These are phyloP conservation scores for Kazachstania sp. DNA, from an alignment of 1,139 yeast genomes.

Conservation along the genomic window DNA sequence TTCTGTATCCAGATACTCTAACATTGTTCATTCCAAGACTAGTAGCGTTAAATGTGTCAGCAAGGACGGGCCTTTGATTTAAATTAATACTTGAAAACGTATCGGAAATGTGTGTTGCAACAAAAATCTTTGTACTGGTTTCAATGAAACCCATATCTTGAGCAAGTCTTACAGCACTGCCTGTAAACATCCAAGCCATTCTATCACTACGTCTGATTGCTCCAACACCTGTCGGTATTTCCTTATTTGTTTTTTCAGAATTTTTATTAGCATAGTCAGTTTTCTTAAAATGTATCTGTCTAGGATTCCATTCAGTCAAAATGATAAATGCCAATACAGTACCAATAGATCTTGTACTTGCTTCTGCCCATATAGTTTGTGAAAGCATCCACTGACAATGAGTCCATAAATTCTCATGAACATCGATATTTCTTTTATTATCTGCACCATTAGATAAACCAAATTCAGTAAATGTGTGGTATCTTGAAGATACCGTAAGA, in stretches of 20 bases:
- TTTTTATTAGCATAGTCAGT: constrained; percentile 66
- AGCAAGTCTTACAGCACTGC: constrained; percentile 77
- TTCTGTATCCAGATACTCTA: constrained; percentile 33
- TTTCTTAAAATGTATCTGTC: constrained; percentile 89
- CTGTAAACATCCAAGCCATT: constrained; percentile 91
- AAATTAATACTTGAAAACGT: constrained; percentile 66
- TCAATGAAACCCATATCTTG: constrained; percentile 82
- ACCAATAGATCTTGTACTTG: constrained; percentile 78
- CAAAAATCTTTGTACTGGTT: constrained; percentile 59
- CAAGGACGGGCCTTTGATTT: constrained; percentile 59
- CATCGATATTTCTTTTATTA: constrained; percentile 41
- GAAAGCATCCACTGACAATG: constrained; percentile 76
- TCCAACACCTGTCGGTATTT: constrained; percentile 62
- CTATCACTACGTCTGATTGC: constrained; percentile 82
- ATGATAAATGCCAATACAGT: constrained; percentile 76
- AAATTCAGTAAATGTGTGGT: constrained; percentile 46
- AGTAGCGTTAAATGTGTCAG: constrained; percentile 57
- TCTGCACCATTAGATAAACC: constrained; percentile 23
- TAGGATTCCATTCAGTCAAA: constrained; percentile 93
- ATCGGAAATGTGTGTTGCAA: constrained; percentile 82
- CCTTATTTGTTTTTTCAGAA: constrained; percentile 31
- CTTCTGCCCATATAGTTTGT: constrained; percentile 92
- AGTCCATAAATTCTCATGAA: constrained; percentile 76
- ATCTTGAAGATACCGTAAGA: constrained; percentile 69
- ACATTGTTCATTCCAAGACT: constrained; percentile 38